A percentile compares a stretch with the other conserved stretches of the same genome.
phyloP scores from a whole-genome alignment of 148 eudicot species.

The Spergularia marina region DNA sequence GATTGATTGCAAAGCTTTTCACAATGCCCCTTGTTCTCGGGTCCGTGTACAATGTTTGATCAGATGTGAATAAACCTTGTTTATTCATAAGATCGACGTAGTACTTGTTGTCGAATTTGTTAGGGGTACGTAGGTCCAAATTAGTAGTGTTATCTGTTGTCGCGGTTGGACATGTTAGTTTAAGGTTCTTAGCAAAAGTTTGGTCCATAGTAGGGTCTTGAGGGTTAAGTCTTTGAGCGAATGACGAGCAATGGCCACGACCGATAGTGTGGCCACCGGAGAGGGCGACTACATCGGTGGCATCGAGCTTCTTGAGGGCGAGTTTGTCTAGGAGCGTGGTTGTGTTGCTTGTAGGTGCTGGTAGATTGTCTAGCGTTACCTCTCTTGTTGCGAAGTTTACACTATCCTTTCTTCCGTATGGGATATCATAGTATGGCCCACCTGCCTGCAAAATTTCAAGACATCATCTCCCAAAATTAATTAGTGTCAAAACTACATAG shows the following conservation, averaged over 20 bases:
- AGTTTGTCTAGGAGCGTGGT: constrained; percentile 22
- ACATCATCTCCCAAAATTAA: not conserved
- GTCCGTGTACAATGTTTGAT: constrained; percentile 39
- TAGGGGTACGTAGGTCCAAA: constrained; percentile 39
- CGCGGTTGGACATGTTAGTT: constrained; percentile 28
- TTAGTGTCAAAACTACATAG: too few relatives aligned
- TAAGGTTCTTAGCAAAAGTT: constrained; percentile 31
- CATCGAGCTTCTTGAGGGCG: constrained; percentile 22
- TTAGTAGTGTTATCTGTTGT: constrained; percentile 23
- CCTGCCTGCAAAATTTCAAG: constrained; percentile 27
- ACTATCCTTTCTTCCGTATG: constrained; percentile 40
- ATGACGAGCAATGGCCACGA: constrained; percentile 33
- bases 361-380: constrained; percentile 32
- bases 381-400: constrained; percentile 29
- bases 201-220: constrained; percentile 35
- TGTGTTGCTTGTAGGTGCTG: constrained; percentile 32
- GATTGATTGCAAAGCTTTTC: constrained; percentile 28
- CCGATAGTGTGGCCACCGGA: constrained; percentile 56
- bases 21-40: constrained; percentile 31
- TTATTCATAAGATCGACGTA: constrained; percentile 33
- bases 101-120: constrained; percentile 44
- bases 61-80: constrained; percentile 42
- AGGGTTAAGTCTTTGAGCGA: constrained; percentile 35
- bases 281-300: constrained; percentile 43
- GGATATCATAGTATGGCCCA: constrained; percentile 39